Conservation (phyloP, 2,329 filamentous ascomycete species). For the Cordyceps militaris region DNA sequence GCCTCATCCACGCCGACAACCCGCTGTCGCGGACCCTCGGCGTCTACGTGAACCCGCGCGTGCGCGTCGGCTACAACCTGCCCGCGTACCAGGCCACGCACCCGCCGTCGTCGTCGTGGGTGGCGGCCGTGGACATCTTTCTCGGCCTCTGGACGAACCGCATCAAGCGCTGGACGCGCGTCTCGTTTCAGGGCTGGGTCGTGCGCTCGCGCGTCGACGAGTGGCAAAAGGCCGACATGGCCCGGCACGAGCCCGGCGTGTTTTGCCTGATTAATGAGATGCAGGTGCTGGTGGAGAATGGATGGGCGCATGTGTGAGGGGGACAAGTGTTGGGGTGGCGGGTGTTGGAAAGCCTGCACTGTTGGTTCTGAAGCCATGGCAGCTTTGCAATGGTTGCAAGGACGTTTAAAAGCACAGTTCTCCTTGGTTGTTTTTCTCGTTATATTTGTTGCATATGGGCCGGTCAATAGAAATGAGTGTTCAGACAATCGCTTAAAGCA, state of each 20-base stretch:
- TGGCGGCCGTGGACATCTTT: slow-evolving; percentile 41
- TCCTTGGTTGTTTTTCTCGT: too few relatives aligned
- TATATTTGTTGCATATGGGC: too few relatives aligned
- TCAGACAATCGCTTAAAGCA: too few relatives aligned
- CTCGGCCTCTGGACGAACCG: slow-evolving; percentile 54
- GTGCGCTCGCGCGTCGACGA: slow-evolving; percentile 31
- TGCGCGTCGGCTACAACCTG: slow-evolving; percentile 58
- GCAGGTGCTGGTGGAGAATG: slow-evolving; percentile 50
- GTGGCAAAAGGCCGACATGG: slow-evolving; percentile 31
- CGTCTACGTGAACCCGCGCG: slow-evolving; percentile 62
- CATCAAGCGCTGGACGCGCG: slow-evolving; percentile 35
- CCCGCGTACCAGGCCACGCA: slow-evolving; percentile 46
- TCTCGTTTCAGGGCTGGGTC: slow-evolving; percentile 25
- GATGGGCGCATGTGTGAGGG: slow-evolving; percentile 50
- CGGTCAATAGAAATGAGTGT: too few relatives aligned
- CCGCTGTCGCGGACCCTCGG: slow-evolving; percentile 44
- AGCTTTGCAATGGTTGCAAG: too few relatives aligned
- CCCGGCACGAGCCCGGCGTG: slow-evolving; percentile 37
- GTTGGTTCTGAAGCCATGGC: too few relatives aligned
- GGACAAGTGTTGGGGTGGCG: too few relatives aligned
- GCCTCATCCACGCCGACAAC: slow-evolving; percentile 69
- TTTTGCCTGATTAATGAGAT: slow-evolving; percentile 55
- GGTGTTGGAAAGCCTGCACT: too few relatives aligned
- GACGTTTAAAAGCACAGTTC: too few relatives aligned
- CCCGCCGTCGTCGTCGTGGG: slow-evolving; percentile 33